A percentile compares a stretch with the other conserved stretches of the same genome.
Evolutionary conservation across 176 grass and related monocot genomes (phyloP).

Genomic region (Oryza rufipogon): DNA sequence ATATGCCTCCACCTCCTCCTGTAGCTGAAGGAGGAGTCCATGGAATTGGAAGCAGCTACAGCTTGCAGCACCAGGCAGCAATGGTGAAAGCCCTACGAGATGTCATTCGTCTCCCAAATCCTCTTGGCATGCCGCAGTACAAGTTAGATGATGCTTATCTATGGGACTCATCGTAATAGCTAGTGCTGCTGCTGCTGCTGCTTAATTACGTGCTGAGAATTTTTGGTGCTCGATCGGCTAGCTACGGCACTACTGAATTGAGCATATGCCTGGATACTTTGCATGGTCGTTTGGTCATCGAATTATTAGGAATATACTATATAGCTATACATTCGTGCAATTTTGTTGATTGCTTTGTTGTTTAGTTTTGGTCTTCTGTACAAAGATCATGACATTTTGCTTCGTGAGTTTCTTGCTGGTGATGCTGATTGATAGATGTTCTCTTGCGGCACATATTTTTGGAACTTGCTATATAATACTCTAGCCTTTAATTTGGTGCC

Average conservation of each 20-base stretch:
- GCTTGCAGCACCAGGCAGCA: constrained; percentile 30
- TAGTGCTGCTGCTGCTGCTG: too few species aligned
- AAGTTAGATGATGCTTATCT: constrained; percentile 6
- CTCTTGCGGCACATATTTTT: not conserved
- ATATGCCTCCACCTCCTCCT: constrained; percentile 2
- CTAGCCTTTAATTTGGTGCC: not conserved
- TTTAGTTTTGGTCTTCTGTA: not conserved
- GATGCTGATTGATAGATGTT: not conserved
- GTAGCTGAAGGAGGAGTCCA: not conserved
- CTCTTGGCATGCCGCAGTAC: not conserved
- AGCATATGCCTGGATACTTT: not conserved
- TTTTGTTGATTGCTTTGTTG: constrained; percentile 29
- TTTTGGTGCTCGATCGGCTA: too few species aligned
- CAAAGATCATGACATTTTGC: too few species aligned
- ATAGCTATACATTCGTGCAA: not conserved
- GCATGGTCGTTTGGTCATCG: not conserved
- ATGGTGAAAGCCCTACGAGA: constrained; percentile 35
- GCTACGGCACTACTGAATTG: not conserved
- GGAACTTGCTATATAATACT: not conserved
- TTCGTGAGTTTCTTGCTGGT: not conserved
- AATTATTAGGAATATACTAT: not conserved
- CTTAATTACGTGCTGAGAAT: not conserved
- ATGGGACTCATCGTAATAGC: too few species aligned
- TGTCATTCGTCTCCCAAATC: not conserved
- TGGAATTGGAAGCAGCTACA: constrained; percentile 36